Base-by-base conservation (phyloP, 2,329 filamentous ascomycete species). In the Ilyonectria sp. region DNA sequence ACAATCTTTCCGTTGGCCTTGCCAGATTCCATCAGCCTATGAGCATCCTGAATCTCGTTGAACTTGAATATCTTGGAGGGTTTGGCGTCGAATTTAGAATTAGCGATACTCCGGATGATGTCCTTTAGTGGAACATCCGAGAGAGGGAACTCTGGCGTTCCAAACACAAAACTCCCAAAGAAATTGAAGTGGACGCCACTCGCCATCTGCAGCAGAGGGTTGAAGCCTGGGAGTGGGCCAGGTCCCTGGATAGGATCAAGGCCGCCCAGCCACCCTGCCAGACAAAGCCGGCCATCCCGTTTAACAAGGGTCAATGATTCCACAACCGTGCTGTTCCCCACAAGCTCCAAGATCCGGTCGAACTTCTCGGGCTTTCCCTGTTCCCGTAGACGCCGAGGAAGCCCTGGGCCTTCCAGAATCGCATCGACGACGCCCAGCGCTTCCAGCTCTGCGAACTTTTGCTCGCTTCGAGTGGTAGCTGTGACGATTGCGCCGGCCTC, bases 121-220 rank as follows among this genome's bases (percentile, higher is more conserved):
- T 79, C 76, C 44, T 78, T 76, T 35, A 84, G 66, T 6, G 81
- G 82, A n/a, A 84, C 76, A 21, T 72, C 74, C 0, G 78, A 79
- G 33, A 84, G 55, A 7, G 82, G 79, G 56, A 83, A 83, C 17
- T 77, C 80, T 0, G 69, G 66, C 2, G 59, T 76, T 6, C 78
- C 81, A 40, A 84, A 73, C 3, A 79, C 79, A 57, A 79, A 79
- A 64, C 82, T 84, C 6, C 79, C 77, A 70, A 84, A 85, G 33
- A 85, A 76, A 65, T 79, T 84, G 63, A 85, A 83, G 65, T 85
- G 82, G n/a, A 85, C 81, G 0, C 82, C 83, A 23, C 78, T 76
- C 17, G 78, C 77, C 82, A 85, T 85, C 72, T 85, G 77, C 7
- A 83, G 50, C 69, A 85, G 77, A 2, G 82, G 83, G 65, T 84